A percentile compares a stretch with the other conserved stretches of the same genome.
Evolutionary conservation across 1,284 basidiomycete genomes (phyloP).

Genomic region (Pterulicium gracile): DNA sequence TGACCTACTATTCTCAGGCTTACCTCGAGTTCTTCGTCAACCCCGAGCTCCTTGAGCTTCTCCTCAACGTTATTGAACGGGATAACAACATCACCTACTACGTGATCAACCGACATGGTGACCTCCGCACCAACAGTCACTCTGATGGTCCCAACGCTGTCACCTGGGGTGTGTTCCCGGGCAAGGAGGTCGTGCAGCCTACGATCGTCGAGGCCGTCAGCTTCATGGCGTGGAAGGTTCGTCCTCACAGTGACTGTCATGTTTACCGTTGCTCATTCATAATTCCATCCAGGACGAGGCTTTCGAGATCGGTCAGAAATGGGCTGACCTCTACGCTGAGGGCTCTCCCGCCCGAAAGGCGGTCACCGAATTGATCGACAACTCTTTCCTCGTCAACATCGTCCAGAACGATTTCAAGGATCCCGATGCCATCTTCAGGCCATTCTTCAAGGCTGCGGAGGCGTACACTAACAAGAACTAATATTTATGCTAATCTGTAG

Average conservation of each 20-base stretch:
- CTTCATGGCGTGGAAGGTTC: slow-evolving; percentile 95
- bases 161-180: slow-evolving; percentile 99
- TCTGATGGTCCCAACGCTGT: slow-evolving; percentile 95
- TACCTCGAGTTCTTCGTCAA: slow-evolving; percentile 96
- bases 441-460: slow-evolving; percentile 70
- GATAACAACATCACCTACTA: slow-evolving; percentile 94
- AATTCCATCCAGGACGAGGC: slow-evolving; percentile 72
- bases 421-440: slow-evolving; percentile 75
- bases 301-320: slow-evolving; percentile 89
- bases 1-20: slow-evolving; percentile 42
- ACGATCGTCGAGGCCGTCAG: slow-evolving; percentile 97
- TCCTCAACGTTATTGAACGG: slow-evolving; percentile 80
- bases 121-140: slow-evolving; percentile 87
- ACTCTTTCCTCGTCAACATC: slow-evolving; percentile 87
- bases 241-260: slow-evolving; percentile 12
- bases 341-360: slow-evolving; percentile 68
- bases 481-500: slow-evolving; percentile 5
- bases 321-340: slow-evolving; percentile 84
- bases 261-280: slow-evolving; percentile 1
- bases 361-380: slow-evolving; percentile 73
- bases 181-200: slow-evolving; percentile 95
- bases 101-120: slow-evolving; percentile 87
- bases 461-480: not conserved
- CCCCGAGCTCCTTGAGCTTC: slow-evolving; percentile 60
- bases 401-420: slow-evolving; percentile 96